Evolutionary conservation across 2,329 filamentous ascomycete genomes (phyloP), one percentile per base, ranked within the genome.

Genomic region (Lachnellula occidentalis): DNA sequence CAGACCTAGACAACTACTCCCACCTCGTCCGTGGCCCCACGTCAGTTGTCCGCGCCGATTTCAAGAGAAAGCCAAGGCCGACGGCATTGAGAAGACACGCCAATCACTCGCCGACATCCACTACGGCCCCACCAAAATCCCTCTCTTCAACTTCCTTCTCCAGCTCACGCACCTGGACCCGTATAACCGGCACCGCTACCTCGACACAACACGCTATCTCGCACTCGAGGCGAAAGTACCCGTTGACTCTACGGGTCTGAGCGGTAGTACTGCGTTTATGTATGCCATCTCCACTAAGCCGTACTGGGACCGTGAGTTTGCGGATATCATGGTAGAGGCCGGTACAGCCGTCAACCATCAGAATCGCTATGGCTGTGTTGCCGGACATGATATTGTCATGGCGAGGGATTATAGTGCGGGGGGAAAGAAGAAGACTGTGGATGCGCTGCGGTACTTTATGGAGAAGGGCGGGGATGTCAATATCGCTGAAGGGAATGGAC

Each of bases 361-460:
- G 34, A 56, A 57, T 51, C 39, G 55, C 12, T 53, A 57, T 45
- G 48, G 55, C 8, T 53, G 55, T 47, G 36, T 47, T 12, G 47
- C 55, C 37, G 55, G 24, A 12, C 51, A 54, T 51, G 55, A 57
- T 12, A 57, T 54, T 34, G 47, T 48, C 11, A 57, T 57, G 55
- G 55, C 42, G 14, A 47, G 55, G 8, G 51, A 57, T 39, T 54
- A 31, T 31, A 42, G n/a, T 17, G 12, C 14, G 2, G 47, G 15
- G 4, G 51, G 55, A 4, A 53, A 54, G 55, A 53, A 48, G 34
- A 53, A 53, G 51, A 51, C 46, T 2, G 8, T 51, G 14, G 51
- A 50, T 27, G 51, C 55, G 9, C 19, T 54, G 22, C 42, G 14
- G 19, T 57, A 21, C 12, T 57, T 50, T 45, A 12, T 57, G 4